These are phyloP conservation scores for Fonsecaea nubica DNA, from an alignment of 2,329 filamentous ascomycete species.

Conservation along the genomic window DNA sequence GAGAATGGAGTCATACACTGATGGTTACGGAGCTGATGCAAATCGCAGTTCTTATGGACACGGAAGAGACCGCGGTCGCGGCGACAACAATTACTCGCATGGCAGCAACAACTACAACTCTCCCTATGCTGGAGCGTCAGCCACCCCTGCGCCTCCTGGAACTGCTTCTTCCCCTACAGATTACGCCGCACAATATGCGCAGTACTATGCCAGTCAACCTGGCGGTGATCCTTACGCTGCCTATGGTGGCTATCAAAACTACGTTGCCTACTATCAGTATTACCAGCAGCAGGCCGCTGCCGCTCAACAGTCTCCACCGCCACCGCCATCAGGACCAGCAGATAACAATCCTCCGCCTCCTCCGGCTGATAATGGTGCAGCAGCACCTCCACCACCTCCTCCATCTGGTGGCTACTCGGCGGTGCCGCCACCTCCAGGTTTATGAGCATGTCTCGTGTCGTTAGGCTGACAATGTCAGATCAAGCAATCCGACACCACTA, in stretches of 20 bases:
- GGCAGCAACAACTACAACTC: slow-evolving; percentile 49
- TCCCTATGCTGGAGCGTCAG: slow-evolving; percentile 38
- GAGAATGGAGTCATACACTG: slow-evolving; percentile 52
- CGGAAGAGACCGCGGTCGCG: slow-evolving; percentile 55
- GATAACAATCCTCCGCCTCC: slow-evolving; percentile 56
- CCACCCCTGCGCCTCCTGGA: slow-evolving; percentile 43
- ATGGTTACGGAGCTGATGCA: slow-evolving; percentile 60
- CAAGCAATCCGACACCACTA: neutral
- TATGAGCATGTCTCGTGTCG: slow-evolving; percentile 30
- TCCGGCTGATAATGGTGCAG: slow-evolving; percentile 23
- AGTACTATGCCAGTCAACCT: slow-evolving; percentile 66
- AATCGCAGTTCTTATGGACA: slow-evolving; percentile 55
- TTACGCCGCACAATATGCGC: slow-evolving; percentile 78
- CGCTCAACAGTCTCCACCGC: slow-evolving; percentile 50
- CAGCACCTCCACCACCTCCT: slow-evolving; percentile 29
- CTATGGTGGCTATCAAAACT: slow-evolving; percentile 87
- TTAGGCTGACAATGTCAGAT: slow-evolving; percentile 32
- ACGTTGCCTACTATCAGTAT: slow-evolving; percentile 68
- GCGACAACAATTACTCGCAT: slow-evolving; percentile 50
- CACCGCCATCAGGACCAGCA: slow-evolving; percentile 57
- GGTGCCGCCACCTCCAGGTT: slow-evolving; percentile 35
- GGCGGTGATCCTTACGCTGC: slow-evolving; percentile 73
- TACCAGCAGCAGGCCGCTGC: slow-evolving; percentile 69
- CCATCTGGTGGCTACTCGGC: slow-evolving; percentile 29
- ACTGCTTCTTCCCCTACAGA: slow-evolving; percentile 60